Percentiles rank a stretch among this genome's conserved stretches.
phyloP scores from a whole-genome alignment of 2,329 filamentous ascomycete genomes.

The Aciculosporium take region DNA sequence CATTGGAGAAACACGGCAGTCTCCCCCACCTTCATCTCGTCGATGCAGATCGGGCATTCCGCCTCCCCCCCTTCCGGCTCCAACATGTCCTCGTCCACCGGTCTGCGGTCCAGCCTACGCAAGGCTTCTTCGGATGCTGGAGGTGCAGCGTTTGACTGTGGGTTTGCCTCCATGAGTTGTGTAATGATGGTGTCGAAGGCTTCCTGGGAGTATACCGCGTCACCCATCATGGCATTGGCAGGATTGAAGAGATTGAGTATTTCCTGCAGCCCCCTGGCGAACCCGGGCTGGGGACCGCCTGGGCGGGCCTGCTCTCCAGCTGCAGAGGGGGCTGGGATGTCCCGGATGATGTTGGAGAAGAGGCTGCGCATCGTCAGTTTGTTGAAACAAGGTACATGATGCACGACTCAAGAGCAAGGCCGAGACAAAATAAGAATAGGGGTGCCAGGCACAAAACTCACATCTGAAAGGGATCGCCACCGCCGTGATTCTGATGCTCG shows the following conservation, averaged over 20 bases:
- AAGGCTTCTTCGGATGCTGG: slow-evolving; percentile 70
- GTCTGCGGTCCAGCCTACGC: slow-evolving; percentile 54
- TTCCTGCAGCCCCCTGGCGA: slow-evolving; percentile 30
- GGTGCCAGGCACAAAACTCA: slow-evolving; percentile 18
- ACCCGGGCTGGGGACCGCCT: slow-evolving; percentile 7
- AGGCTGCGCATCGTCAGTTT: slow-evolving; percentile 21
- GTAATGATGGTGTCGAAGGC: slow-evolving; percentile 80
- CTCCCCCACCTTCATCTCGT: slow-evolving; percentile 58
- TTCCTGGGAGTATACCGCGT: slow-evolving; percentile 83
- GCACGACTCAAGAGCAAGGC: no score
- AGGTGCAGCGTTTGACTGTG: slow-evolving; percentile 61
- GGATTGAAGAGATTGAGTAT: slow-evolving; percentile 41
- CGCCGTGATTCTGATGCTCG: neutral
- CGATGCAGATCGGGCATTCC: slow-evolving; percentile 93
- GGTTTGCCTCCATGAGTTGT: slow-evolving; percentile 73
- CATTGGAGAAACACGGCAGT: slow-evolving; percentile 71
- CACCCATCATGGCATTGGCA: slow-evolving; percentile 45
- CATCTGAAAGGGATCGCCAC: slow-evolving; percentile 32
- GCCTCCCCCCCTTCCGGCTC: slow-evolving; percentile 49
- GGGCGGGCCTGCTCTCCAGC: slow-evolving; percentile 11
- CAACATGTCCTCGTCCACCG: slow-evolving; percentile 56
- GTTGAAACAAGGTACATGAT: neutral
- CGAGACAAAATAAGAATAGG: neutral
- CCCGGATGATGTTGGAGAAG: slow-evolving; percentile 31
- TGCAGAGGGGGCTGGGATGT: slow-evolving; percentile 19